A percentile compares a stretch with the other conserved stretches of the same genome.
Conservation (phyloP, 1,284 basidiomycete genomes). For the Cronartium ribicola region DNA sequence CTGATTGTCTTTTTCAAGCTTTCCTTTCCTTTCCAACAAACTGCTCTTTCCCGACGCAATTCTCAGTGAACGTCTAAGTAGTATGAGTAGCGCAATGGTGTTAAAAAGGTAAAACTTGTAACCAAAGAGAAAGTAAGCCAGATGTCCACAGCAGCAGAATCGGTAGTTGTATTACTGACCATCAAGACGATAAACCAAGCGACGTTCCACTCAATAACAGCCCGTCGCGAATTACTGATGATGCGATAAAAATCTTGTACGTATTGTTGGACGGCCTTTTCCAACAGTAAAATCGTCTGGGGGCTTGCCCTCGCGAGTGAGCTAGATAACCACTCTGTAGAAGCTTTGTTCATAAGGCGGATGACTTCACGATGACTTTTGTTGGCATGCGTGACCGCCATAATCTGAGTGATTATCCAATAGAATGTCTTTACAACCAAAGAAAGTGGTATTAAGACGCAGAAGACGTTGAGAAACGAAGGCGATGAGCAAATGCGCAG, state of each 20-base stretch:
- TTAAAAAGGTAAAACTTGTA: background rate
- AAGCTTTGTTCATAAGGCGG: background rate
- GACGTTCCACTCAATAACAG: slow-evolving; percentile 2
- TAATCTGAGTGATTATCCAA: background rate
- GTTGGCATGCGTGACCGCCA: background rate
- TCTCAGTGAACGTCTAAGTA: background rate
- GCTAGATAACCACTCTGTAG: background rate
- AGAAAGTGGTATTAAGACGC: background rate
- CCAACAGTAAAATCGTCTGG: background rate
- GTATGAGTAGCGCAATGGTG: background rate
- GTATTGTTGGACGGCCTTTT: background rate
- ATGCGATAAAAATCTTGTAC: background rate
- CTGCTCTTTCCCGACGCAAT: background rate
- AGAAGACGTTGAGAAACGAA: background rate
- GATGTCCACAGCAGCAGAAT: background rate
- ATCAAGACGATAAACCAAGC: background rate
- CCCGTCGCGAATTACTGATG: background rate
- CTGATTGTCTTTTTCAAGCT: background rate
- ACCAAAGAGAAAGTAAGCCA: background rate
- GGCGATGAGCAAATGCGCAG: background rate
- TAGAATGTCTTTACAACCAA: background rate
- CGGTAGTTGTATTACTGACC: background rate
- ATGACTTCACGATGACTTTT: background rate
- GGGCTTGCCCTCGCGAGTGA: background rate
- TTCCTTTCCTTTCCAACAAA: background rate